Percentiles rank a stretch among this genome's conserved stretches.
Evolutionary conservation across 2,329 filamentous ascomycete species (phyloP).

Genomic region (Metarhizium album): DNA sequence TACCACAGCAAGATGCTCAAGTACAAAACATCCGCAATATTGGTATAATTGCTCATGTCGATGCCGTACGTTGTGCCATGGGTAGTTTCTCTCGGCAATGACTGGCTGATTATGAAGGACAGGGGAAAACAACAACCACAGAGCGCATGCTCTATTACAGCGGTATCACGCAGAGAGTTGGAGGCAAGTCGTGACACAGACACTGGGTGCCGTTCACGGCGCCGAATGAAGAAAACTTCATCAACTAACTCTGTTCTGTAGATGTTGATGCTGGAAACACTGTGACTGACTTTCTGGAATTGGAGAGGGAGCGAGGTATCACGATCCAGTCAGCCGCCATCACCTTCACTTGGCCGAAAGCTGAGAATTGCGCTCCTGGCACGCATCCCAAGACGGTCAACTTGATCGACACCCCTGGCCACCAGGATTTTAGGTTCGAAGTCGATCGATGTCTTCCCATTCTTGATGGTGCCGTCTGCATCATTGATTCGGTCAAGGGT

Average conservation of each 20-base stretch:
- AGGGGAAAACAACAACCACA: conserved; percentile 94
- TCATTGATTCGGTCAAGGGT: conserved; percentile 82
- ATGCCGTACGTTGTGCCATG: conserved; percentile 49
- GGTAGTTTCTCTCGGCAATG: neutral
- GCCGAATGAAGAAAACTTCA: neutral
- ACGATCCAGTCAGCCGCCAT: conserved; percentile 97
- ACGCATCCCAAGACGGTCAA: conserved; percentile 60
- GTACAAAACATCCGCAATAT: conserved; percentile 70
- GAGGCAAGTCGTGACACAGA: conserved; percentile 35
- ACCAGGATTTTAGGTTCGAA: conserved; percentile 96
- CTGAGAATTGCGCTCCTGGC: conserved; percentile 28
- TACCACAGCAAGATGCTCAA: conserved; percentile 14
- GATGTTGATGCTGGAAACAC: conserved; percentile 96
- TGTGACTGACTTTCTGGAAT: conserved; percentile 90
- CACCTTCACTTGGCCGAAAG: conserved; percentile 82
- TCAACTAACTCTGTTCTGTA: conserved; percentile 14
- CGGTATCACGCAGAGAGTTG: conserved; percentile 76
- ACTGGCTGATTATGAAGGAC: conserved; percentile 5
- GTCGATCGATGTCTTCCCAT: conserved; percentile 83
- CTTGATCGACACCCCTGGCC: conserved; percentile 90
- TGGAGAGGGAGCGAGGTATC: conserved; percentile 85
- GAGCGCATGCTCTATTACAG: conserved; percentile 99
- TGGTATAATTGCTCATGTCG: conserved; percentile 96
- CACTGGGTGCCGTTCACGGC: neutral
- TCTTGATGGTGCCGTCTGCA: conserved; percentile 83